Conservation (phyloP, 352 stramenopile species). For the Peronosclerospora sorghi region DNA sequence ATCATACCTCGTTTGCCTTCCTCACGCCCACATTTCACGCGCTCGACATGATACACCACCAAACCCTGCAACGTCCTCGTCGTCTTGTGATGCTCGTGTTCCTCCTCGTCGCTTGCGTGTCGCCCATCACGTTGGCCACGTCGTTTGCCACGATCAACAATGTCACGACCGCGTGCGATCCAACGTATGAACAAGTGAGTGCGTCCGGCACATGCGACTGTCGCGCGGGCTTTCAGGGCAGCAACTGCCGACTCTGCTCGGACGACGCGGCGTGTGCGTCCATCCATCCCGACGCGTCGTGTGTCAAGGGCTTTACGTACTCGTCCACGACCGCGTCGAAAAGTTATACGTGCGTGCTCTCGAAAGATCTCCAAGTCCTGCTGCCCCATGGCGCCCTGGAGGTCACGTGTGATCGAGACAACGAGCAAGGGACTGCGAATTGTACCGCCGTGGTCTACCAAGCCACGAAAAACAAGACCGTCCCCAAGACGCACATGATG, state of each 20-base stretch:
- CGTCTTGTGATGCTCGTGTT: no score
- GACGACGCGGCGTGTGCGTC: constrained; percentile 3
- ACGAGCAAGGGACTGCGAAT: constrained; percentile 14
- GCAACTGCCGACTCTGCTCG: constrained; percentile 47
- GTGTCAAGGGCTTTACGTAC: constrained; percentile 39
- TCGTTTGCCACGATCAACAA: no score
- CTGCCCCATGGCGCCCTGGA: constrained; percentile 54
- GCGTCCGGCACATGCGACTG: constrained; percentile 43
- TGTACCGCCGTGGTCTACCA: constrained; percentile 64
- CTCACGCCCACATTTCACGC: no score
- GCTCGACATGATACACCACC: no score
- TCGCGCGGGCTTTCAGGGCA: constrained; percentile 37
- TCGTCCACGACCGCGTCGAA: constrained; percentile 26
- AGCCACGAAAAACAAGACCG: constrained; percentile 24
- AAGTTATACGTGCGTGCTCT: constrained; percentile 55
- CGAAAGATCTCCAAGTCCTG: constrained; percentile 34
- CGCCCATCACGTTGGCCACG: no score
- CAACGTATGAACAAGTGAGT: constrained; percentile 38
- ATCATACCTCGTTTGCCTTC: no score
- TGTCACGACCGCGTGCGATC: constrained; percentile 25
- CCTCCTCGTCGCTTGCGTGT: no score
- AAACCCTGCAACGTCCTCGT: no score
- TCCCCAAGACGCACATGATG: constrained; percentile 43
- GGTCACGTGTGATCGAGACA: constrained; percentile 42
- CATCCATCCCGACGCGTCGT: constrained; percentile 27